Percentiles rank a stretch among this genome's conserved stretches.
Evolutionary conservation across 345 rosid genomes (phyloP).

Genomic region (Brassica cretica): DNA sequence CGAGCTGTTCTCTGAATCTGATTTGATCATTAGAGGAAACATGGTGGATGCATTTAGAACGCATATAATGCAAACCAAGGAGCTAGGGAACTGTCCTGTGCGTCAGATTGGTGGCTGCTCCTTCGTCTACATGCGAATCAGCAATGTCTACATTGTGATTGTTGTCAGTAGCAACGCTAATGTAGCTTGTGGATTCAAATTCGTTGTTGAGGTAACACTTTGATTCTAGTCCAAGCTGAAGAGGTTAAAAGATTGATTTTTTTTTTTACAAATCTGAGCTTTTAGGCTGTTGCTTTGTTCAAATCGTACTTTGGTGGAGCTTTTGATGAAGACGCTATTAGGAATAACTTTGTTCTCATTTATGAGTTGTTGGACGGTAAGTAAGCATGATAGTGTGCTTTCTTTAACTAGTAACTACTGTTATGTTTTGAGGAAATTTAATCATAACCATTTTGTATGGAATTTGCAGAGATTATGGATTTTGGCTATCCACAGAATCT

Average conservation of each 20-base stretch:
- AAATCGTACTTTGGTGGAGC: slow-evolving; percentile 98
- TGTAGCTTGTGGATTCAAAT: slow-evolving; percentile 98
- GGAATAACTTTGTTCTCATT: slow-evolving; percentile 93
- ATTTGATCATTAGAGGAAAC: slow-evolving; percentile 56
- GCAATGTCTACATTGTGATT: slow-evolving; percentile 96
- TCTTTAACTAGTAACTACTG: neutral
- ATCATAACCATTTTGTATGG: neutral
- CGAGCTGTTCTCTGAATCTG: neutral
- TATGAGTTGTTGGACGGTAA: slow-evolving; percentile 96
- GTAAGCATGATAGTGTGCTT: slow-evolving; percentile 30
- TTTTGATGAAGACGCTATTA: slow-evolving; percentile 97
- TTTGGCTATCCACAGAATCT: slow-evolving; percentile 97
- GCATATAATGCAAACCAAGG: slow-evolving; percentile 99
- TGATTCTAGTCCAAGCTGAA: neutral
- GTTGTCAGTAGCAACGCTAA: slow-evolving; percentile 99
- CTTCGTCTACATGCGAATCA: slow-evolving; percentile 92
- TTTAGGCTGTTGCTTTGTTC: slow-evolving; percentile 93
- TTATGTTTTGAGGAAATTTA: neutral
- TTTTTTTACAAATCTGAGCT: neutral
- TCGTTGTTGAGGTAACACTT: slow-evolving; percentile 80
- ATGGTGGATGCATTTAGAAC: slow-evolving; percentile 99
- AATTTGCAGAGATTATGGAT: slow-evolving; percentile 88
- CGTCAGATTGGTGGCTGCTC: slow-evolving; percentile 99
- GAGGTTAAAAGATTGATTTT: neutral
- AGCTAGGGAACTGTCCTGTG: slow-evolving; percentile 93